Evolutionary conservation across 345 rosid genomes (phyloP), one percentile per base, ranked within the genome.

Genomic region (Citrus hindsii): DNA sequence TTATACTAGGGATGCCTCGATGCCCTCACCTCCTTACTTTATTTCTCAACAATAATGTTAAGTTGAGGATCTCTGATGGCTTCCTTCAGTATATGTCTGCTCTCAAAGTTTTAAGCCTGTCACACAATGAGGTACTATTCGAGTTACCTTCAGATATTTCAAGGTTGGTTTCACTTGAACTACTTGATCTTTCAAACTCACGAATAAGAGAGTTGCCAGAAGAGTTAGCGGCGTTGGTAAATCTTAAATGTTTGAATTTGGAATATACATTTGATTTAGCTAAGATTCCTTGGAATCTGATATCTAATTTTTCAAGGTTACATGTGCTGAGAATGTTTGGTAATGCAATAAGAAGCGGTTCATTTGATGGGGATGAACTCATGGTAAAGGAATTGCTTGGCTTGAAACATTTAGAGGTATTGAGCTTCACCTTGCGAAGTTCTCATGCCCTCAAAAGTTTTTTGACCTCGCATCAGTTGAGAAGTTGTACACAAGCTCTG

Each of bases 31-130:
- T 40, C 12, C 46, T 9, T 40, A 40, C 46, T 40, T 40, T 40
- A 7, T 40, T 40, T 40, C 46, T 7, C 0, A 38, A 14, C 18
- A 19, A 33, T 0, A 78, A 42, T 5, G 38, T 1, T 27, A 0
- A 6, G 10, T 28, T 61, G 40, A 73, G 33, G 33, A 32, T 32
- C 33, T 0, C 0, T 7, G 5, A 32, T 18, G 65, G 65, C 2
- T 83, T 86, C 69, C 80, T 83, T 53, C 64, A 69, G 2, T 79
- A 33, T 9, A 76, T 55, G 83, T 75, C 71, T 48, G 22, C 70
- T 38, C 66, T 89, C 60, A 80, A 22, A 46, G 79, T 87, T 48
- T 28, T 87, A 24, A 86, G 82, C 76, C 69, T 89, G 71, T 83
- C 83, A 32, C 33, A 32, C 0, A 32, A 32, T 32, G 33, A 7